Conservation (phyloP, 2,329 filamentous ascomycete species). For the Stenocarpella maydis region DNA sequence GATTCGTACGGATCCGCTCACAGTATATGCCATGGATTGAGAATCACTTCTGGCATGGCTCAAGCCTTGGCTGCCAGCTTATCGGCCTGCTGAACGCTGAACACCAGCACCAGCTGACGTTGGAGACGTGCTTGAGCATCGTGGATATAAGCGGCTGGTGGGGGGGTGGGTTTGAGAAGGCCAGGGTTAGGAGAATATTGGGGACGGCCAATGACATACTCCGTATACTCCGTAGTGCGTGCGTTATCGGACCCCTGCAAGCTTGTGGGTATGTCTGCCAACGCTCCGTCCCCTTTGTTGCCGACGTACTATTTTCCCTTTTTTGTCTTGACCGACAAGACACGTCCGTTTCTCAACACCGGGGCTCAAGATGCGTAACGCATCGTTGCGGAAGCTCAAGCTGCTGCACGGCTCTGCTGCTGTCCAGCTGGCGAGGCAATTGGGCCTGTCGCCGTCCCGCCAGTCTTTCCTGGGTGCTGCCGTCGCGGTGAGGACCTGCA, state of each 20-base stretch:
- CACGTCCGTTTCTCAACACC: slow-evolving; percentile 1
- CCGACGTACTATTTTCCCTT: no score
- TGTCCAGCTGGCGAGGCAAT: neutral
- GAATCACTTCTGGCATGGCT: neutral
- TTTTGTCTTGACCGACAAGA: neutral
- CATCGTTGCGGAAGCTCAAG: slow-evolving; percentile 33
- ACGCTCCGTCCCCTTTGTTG: no score
- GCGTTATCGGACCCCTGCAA: slow-evolving; percentile 20
- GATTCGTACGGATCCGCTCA: no score
- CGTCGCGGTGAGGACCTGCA: slow-evolving; percentile 5
- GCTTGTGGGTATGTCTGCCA: no score
- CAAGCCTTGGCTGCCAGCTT: neutral
- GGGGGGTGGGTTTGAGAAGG: neutral
- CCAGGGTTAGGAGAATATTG: neutral
- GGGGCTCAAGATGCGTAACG: slow-evolving; percentile 8
- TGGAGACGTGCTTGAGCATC: neutral
- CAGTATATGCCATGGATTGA: no score
- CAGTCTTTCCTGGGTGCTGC: neutral
- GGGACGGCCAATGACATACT: slow-evolving; percentile 1
- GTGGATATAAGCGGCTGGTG: neutral
- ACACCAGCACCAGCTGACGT: neutral
- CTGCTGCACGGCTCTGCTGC: slow-evolving; percentile 15
- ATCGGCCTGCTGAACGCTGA: neutral
- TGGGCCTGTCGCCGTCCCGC: neutral
- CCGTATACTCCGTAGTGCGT: neutral